These are phyloP conservation scores for Ophiosphaerella korrae DNA, from an alignment of 2,329 filamentous ascomycete species.

Conservation along the genomic window DNA sequence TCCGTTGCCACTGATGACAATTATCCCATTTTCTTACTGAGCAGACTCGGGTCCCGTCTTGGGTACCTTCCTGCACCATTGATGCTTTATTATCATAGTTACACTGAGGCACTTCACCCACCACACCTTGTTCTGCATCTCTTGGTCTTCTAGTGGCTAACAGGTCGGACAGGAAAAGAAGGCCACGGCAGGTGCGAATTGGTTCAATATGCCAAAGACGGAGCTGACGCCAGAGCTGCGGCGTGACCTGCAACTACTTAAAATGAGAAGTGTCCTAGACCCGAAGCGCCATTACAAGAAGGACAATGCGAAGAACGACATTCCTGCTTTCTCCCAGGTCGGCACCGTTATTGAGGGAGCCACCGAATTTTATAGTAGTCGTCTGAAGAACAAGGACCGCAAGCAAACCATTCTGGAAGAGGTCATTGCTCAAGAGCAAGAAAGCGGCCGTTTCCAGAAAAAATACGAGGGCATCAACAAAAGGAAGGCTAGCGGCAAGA, in stretches of 20 bases:
- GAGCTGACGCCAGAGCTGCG: slow-evolving; percentile 83
- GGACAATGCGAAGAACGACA: slow-evolving; percentile 69
- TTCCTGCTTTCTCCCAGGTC: slow-evolving; percentile 85
- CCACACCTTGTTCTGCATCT: slow-evolving; percentile 7
- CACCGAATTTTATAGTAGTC: slow-evolving; percentile 81
- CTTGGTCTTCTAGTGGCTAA: slow-evolving; percentile 20
- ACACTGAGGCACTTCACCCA: slow-evolving; percentile 63
- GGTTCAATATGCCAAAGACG: slow-evolving; percentile 88
- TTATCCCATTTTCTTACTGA: slow-evolving; percentile 71
- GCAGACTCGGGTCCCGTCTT: slow-evolving; percentile 79
- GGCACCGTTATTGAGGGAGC: slow-evolving; percentile 88
- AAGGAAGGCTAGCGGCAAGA: slow-evolving; percentile 85
- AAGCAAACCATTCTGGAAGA: slow-evolving; percentile 88
- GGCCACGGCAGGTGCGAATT: slow-evolving; percentile 75
- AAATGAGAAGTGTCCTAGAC: slow-evolving; percentile 87
- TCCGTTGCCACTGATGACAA: slow-evolving; percentile 66
- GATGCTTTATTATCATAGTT: slow-evolving; percentile 73
- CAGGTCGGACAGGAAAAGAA: slow-evolving; percentile 57
- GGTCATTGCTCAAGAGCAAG: slow-evolving; percentile 70
- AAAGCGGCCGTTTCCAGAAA: slow-evolving; percentile 75
- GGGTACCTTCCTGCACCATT: slow-evolving; percentile 74
- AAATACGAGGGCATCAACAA: slow-evolving; percentile 88
- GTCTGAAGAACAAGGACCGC: slow-evolving; percentile 84
- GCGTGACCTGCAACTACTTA: slow-evolving; percentile 84
- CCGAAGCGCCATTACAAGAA: slow-evolving; percentile 93